Base-by-base conservation (phyloP, 2,329 filamentous ascomycete genomes). In the Lasiodiplodia citricola region DNA sequence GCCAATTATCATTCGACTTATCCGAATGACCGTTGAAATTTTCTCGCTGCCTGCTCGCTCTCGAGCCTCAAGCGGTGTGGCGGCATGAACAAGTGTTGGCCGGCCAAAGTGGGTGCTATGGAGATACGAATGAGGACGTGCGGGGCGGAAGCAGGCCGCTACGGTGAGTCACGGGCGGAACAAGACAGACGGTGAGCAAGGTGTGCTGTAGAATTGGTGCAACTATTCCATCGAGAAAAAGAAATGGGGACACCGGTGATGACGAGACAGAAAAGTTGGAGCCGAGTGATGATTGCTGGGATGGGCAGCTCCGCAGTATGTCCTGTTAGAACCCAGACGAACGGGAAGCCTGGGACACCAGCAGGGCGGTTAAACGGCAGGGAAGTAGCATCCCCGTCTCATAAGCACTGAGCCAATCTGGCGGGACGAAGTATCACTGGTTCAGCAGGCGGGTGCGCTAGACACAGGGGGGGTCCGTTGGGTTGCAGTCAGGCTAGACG, bases 31-130 rank as follows among this genome's bases (percentile, higher is more conserved):
- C 28, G 8, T 56, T 37, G 8, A 63, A 63, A 35, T 51, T 63
- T 63, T 50, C 23, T 37, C 23, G 21, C 16, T 31, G 37, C 23
- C 31, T 35, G 18, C 23, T 50, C 21, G 58, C 38, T 51, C 41
- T 63, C 58, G 58, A 63, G 58, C 58, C 58, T 35, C 41, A 35
- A 63, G 58, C 58, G 58, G 58, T 63, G 58, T 63, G 58, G 35
- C 41, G 58, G 23, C 14, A 14, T 7, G 57, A 50, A 47, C 18
- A 21, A 35, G 25, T 47, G 58, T 23, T 51, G 58, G 58, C 58
- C 58, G 41, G 35, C 8, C 38, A 47, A 51, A 63, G 58, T 63
- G 58, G 58, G 58, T 63, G 41, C 18, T 4, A n/a, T 37, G 37
- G 57, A 60, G 41, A 63, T 57, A 57, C 58, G 58, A 35, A 28